Base-by-base conservation (phyloP, 768 basidiomycete genomes). In the Lactifluus subvellereus region DNA sequence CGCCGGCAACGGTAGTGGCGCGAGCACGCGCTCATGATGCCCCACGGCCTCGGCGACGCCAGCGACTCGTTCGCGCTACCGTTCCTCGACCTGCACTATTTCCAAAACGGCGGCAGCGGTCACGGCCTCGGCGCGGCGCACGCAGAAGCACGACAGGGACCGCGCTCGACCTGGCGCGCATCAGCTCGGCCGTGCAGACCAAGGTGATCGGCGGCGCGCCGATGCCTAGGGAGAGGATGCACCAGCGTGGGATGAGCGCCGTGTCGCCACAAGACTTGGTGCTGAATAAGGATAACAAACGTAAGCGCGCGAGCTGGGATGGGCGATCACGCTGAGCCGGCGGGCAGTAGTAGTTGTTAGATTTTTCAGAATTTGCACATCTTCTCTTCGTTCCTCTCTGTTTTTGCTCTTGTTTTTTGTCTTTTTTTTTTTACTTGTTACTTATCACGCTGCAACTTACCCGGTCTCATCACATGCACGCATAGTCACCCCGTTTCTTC, bases 41-140 rank as follows among this genome's bases (percentile, higher is more conserved):
- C 57, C 33, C 67, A 57, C 42, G 52, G 61, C 42, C 37, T 64
- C 20, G 65, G 56, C 37, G 60, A 60, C 67, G 71, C 67, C 16
- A 65, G 64, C 64, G 64, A 64, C 71, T 75, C 74, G 74, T 75
- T 74, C 58, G 63, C 73, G 20, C 72, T 89, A 1, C 83, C 87
- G 2, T 90, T 88, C 73, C 77, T 90, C 59, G 88, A 90, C 70
- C 71, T 90, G 72, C 88, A 90, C 70, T 88, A 88, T 70, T 85
- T 85, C 69, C 68, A 58, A 49, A 69, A 58, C 37, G 73, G 67
- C 68, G 14, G 71, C 71, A 47, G 67, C 67, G 58, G 71, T 53
- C 11, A 50, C n/a, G 18, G 42, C 30, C 56, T 62, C 43, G 27
- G 43, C 18, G 30, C 35, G 13, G 37, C 52, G 1, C 61, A 51